phyloP scores from a whole-genome alignment of 2,329 filamentous ascomycete species.

The Aspergillus sclerotialis region DNA sequence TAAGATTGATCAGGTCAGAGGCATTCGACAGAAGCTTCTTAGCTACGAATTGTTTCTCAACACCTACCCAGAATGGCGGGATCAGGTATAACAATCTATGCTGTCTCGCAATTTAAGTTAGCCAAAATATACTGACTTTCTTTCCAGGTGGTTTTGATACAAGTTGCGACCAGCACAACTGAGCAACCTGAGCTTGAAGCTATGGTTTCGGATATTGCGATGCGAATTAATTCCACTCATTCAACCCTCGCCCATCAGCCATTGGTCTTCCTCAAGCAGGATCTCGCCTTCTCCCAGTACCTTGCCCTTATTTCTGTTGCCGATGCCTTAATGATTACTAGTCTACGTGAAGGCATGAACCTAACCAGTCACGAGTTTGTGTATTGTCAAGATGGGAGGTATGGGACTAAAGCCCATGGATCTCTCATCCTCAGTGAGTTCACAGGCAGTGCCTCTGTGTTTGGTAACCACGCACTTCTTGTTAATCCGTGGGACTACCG shows the following conservation, averaged over 20 bases:
- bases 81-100: too few relatives aligned
- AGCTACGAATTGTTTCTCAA: slow-evolving; percentile 92
- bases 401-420: slow-evolving; percentile 69
- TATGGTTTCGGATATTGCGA: slow-evolving; percentile 87
- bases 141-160: slow-evolving; percentile 70
- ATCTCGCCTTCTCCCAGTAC: slow-evolving; percentile 88
- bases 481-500: slow-evolving; percentile 96
- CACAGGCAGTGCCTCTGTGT: slow-evolving; percentile 82
- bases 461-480: slow-evolving; percentile 70
- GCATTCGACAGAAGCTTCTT: slow-evolving; percentile 86
- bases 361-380: slow-evolving; percentile 91
- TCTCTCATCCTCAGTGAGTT: slow-evolving; percentile 92
- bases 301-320: slow-evolving; percentile 85
- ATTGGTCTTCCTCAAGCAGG: slow-evolving; percentile 88
- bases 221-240: slow-evolving; percentile 84
- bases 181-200: slow-evolving; percentile 84
- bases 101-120: slow-evolving; percentile 3
- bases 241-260: slow-evolving; percentile 89
- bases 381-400: slow-evolving; percentile 80
- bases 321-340: slow-evolving; percentile 89
- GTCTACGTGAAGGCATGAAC: slow-evolving; percentile 95
- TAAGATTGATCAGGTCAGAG: slow-evolving; percentile 87
- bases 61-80: slow-evolving; percentile 82
- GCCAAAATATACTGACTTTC: slow-evolving; percentile 1
- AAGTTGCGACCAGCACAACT: slow-evolving; percentile 84